Base-by-base conservation (phyloP, 768 basidiomycete genomes). In the Pholiota microspora region DNA sequence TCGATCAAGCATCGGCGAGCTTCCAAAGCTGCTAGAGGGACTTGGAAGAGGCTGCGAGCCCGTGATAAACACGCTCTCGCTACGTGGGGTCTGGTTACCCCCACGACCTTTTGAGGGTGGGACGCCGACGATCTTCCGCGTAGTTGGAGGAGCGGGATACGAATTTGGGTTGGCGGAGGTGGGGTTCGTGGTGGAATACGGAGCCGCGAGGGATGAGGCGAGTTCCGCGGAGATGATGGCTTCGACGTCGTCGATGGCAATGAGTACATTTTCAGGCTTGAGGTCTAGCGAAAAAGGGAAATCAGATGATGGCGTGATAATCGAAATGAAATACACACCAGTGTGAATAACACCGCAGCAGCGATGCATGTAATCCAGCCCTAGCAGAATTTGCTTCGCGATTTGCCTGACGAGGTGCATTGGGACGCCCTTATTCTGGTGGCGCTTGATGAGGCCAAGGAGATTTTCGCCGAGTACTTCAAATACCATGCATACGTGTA, bases 401-500 rank as follows among this genome's bases (percentile, higher is more conserved):
- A 98, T 98, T 71, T 98, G 97, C 65, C 88, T 89, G 60, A 96
- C 93, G 60, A 98, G 75, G 47, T 78, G 86, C 79, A 93, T 91
- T 12, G 96, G 95, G 1, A 98, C 95, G 59, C 96, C 96, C 64
- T 96, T 94, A 75, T 94, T 94, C 77, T 98, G 95, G 75, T 98
- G 94, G 9, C 96, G 84, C 73, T 97, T 98, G 81, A 98, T 97
- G 63, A 99, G 82, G 4, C 89, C 94, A 2, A 98, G 83, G 2
- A 99, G 77, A 68, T 96, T 98, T 73, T 99, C 96, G 56, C 96
- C 97, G 7, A 99, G 82, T 23, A 98, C 97, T 71, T 99, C 97
- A 65, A 98, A 98, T 12, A 97, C 94, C 97, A 99, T 98, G 80
- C 97, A 98, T 62, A 99, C 91, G 72, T 99, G 97, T 13, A 83